Conservation (phyloP, 192 early-diverging fungal genomes). For the Backusella luteola region DNA sequence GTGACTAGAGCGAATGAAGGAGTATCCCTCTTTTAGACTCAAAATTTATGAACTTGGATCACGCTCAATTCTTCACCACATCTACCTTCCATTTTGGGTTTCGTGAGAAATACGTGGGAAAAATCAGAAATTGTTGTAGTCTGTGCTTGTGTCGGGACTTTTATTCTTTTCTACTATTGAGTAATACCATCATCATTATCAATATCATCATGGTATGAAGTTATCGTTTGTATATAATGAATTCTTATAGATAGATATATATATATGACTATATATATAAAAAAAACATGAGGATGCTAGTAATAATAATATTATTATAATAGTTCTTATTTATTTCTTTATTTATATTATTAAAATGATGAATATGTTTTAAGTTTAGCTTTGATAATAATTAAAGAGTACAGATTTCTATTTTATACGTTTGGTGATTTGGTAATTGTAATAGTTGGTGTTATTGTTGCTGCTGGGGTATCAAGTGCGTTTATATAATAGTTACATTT, state of each 20-base stretch:
- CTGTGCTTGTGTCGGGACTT: not conserved
- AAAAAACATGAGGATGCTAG: no score
- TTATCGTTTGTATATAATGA: not conserved
- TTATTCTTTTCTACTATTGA: not conserved
- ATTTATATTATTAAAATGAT: not conserved
- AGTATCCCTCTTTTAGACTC: slow-evolving; percentile 1
- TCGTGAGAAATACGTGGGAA: slow-evolving; percentile 23
- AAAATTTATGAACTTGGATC: slow-evolving; percentile 3
- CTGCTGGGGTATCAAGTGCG: not conserved
- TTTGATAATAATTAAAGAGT: not conserved
- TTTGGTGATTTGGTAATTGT: not conserved
- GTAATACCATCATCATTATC: not conserved
- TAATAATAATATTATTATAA: not conserved
- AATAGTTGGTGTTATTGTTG: not conserved
- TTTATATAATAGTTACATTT: slow-evolving; percentile 4
- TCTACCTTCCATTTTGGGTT: slow-evolving; percentile 12
- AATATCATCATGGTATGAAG: not conserved
- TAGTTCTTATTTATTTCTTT: not conserved
- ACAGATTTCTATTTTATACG: not conserved
- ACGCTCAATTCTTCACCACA: slow-evolving; percentile 17
- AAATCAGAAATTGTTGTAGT: not conserved
- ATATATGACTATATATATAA: not conserved
- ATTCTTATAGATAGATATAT: not conserved
- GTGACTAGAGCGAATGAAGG: slow-evolving; percentile 10
- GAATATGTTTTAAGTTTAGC: not conserved